These are phyloP conservation scores for Lyophyllum atratum DNA, from an alignment of 768 basidiomycete species.

Conservation along the genomic window DNA sequence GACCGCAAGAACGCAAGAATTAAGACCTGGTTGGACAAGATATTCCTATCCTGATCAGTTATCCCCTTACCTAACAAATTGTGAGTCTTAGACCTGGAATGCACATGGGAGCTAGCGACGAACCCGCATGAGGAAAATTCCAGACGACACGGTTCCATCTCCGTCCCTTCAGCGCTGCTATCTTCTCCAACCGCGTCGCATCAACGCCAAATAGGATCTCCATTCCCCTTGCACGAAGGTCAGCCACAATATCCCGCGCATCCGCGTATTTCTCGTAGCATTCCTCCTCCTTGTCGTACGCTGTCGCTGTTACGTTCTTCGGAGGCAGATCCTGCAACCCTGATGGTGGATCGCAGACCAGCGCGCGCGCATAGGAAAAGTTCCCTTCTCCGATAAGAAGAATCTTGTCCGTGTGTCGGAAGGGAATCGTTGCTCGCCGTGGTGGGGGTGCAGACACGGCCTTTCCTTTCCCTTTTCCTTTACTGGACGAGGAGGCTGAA, in stretches of 20 bases:
- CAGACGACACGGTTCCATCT: slow-evolving; percentile 83
- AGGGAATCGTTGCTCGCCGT: slow-evolving; percentile 60
- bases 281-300: slow-evolving; percentile 77
- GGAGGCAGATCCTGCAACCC: slow-evolving; percentile 56
- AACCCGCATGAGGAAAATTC: slow-evolving; percentile 97
- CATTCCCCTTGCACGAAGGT: slow-evolving; percentile 59
- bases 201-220: slow-evolving; percentile 82
- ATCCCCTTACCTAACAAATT: slow-evolving; percentile 73
- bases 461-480: slow-evolving; percentile 39
- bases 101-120: not conserved
- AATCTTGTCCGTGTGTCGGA: slow-evolving; percentile 63
- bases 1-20: slow-evolving; percentile 82
- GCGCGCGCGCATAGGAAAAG: slow-evolving; percentile 86
- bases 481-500: not conserved
- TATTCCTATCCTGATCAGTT: slow-evolving; percentile 91
- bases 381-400: slow-evolving; percentile 92
- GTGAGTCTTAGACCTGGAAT: not conserved
- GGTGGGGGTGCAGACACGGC: slow-evolving; percentile 29
- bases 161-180: slow-evolving; percentile 54
- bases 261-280: slow-evolving; percentile 86
- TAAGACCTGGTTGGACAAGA: slow-evolving; percentile 84
- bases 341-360: slow-evolving; percentile 53
- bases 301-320: slow-evolving; percentile 78
- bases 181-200: slow-evolving; percentile 73
- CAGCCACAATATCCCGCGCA: slow-evolving; percentile 56